Evolutionary conservation across 108 stramenopile genomes (phyloP).

Genomic region (Nannochloropsis gaditana): DNA sequence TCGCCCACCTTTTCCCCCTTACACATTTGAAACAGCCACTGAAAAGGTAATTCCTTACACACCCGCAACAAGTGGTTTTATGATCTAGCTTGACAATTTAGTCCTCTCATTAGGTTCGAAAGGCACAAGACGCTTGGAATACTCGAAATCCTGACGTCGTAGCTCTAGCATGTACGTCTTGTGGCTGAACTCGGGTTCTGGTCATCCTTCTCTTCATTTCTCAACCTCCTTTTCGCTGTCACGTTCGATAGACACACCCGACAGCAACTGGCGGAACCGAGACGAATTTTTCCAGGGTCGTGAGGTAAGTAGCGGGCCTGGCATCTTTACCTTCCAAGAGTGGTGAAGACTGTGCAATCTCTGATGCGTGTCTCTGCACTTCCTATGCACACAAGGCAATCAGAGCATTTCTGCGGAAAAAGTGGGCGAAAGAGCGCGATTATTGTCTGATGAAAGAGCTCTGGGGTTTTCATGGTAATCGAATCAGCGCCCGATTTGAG

Average conservation of each 20-base stretch:
- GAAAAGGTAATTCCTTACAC: slow-evolving; percentile 47
- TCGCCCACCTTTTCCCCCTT: slow-evolving; percentile 53
- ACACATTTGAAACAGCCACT: slow-evolving; percentile 59
- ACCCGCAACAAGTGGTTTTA: background rate
- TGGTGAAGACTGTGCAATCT: too few relatives aligned
- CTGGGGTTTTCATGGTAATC: slow-evolving; percentile 57
- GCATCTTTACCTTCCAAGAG: too few relatives aligned
- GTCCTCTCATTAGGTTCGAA: slow-evolving; percentile 29
- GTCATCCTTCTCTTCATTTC: background rate
- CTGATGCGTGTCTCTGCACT: background rate
- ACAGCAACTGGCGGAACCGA: slow-evolving; percentile 63
- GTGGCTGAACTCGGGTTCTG: too few relatives aligned
- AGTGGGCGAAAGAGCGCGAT: slow-evolving; percentile 59
- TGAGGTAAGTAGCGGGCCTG: background rate
- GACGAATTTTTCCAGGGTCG: slow-evolving; percentile 32
- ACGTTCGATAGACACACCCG: slow-evolving; percentile 50
- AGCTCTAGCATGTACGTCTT: slow-evolving; percentile 28
- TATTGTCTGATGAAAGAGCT: slow-evolving; percentile 65
- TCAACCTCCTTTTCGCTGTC: slow-evolving; percentile 27
- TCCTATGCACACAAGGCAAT: slow-evolving; percentile 55
- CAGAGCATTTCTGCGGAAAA: slow-evolving; percentile 50
- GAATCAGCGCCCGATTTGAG: slow-evolving; percentile 64
- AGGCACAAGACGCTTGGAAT: slow-evolving; percentile 68
- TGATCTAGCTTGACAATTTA: background rate
- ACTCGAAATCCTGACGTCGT: slow-evolving; percentile 56